phyloP scores from a whole-genome alignment of 352 stramenopile genomes.

The Pythium guiyangense region DNA sequence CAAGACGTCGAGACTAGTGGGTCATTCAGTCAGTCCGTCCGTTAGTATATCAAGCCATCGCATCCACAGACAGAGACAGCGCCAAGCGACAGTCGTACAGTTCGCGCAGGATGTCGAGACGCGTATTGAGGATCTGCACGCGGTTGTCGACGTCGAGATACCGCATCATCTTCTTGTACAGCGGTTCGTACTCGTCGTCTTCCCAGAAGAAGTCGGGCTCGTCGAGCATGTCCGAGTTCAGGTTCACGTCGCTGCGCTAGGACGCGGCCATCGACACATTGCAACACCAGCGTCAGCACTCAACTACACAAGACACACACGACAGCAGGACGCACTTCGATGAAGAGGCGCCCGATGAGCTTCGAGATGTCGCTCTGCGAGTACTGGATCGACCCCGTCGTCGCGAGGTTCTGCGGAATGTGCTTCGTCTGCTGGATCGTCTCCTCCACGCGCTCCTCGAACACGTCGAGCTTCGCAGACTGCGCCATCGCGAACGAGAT shows the following conservation, averaged over 20 bases:
- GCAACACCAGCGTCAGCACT: conserved; percentile 24
- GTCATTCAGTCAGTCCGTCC: conserved; percentile 2
- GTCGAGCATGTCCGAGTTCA: conserved; percentile 94
- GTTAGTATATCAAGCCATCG: too few species aligned
- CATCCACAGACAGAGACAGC: background rate
- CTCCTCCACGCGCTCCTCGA: conserved; percentile 88
- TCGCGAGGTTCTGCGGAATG: conserved; percentile 86
- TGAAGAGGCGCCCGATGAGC: conserved; percentile 89
- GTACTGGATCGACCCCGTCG: conserved; percentile 88
- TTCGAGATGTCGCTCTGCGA: conserved; percentile 89
- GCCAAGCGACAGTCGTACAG: conserved; percentile 44
- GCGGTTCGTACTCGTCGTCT: conserved; percentile 89
- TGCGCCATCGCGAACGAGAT: conserved; percentile 92
- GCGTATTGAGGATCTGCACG: conserved; percentile 92
- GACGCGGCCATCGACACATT: background rate
- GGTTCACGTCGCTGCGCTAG: conserved; percentile 90
- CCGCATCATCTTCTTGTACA: conserved; percentile 90
- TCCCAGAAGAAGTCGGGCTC: conserved; percentile 95
- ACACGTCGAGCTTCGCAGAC: conserved; percentile 91
- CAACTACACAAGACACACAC: background rate
- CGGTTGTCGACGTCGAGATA: conserved; percentile 92
- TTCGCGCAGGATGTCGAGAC: conserved; percentile 91
- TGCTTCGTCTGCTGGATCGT: conserved; percentile 86
- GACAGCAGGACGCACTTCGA: conserved; percentile 41
- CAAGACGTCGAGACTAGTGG: conserved; percentile 84